These are phyloP conservation scores for Saccharomyces hybrid DNA, from an alignment of 1,139 yeast genomes.

Conservation along the genomic window DNA sequence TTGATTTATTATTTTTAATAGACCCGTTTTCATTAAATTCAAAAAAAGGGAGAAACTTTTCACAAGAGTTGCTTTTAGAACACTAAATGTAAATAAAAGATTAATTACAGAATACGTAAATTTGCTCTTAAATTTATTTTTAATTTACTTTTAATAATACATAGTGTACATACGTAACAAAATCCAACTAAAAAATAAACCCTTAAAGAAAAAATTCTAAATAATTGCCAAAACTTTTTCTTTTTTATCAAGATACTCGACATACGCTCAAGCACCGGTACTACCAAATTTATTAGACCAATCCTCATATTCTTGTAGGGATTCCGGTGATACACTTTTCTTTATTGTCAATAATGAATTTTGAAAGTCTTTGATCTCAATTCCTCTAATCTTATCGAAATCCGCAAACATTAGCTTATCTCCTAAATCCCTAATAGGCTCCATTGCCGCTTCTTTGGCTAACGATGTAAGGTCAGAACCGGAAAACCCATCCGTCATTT, in stretches of 20 bases:
- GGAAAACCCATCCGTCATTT: slow-evolving; percentile 43
- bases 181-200: background rate
- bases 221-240: no score
- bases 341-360: slow-evolving; percentile 47
- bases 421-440: slow-evolving; percentile 56
- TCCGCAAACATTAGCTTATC: slow-evolving; percentile 49
- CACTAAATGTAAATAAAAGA: background rate
- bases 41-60: no score
- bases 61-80: no score
- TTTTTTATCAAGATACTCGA: background rate
- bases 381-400: slow-evolving; percentile 47
- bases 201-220: no score
- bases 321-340: slow-evolving; percentile 53
- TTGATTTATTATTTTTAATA: background rate
- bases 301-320: slow-evolving; percentile 45
- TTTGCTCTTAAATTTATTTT: background rate
- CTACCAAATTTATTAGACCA: slow-evolving; percentile 41
- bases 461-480: slow-evolving; percentile 59
- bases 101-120: no score
- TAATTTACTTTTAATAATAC: background rate
- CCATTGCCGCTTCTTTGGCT: slow-evolving; percentile 69
- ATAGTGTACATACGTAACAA: background rate
- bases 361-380: slow-evolving; percentile 44
- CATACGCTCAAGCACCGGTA: slow-evolving; percentile 27
- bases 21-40: no score